Evolutionary conservation across 2,329 filamentous ascomycete species (phyloP), one percentile per base, ranked within the genome.

Genomic region (Neofusicoccum laricinum): DNA sequence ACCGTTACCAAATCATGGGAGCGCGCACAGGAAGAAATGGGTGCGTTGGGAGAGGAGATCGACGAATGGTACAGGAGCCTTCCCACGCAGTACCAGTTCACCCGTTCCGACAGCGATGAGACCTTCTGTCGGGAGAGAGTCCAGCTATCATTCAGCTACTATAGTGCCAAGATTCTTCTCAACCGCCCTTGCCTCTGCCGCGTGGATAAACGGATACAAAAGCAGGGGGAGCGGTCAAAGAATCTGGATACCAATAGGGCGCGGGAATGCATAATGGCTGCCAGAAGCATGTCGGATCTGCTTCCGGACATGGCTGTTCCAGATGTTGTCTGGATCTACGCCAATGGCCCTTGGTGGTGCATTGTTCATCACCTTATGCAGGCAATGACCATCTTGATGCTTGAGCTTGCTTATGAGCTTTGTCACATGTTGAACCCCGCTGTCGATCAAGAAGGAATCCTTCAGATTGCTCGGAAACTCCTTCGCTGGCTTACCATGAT

Each of bases 351-450:
- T 3, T 79, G 77, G 77, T 79, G 77, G 76, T 74, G 71, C 15
- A 67, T 76, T n/a, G 67, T 79, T 15, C 77, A 79, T 61, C 71
- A 74, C 51, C 68, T 80, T 12, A 76, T 78, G 70, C 78, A 79
- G 68, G 73, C 76, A 5, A 68, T 74, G 4, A 69, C 72, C 1
- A 66, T 79, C 30, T 68, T 79, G 12, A 69, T 79, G 64, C 70
- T 77, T 5, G 77, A 78, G 63, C 61, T 79, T 5, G 72, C 72
- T 10, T 72, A 73, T 55, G 67, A 71, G 15, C 53, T 67, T 4
- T 59, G 59, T 30, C 74, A 76, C 64, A 63, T 70, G 53, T 66
- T 69, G 4, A 46, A 68, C 2, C 69, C 73, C 30, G 64, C 64
- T 2, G 68, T 72, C 10, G 67, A 71, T 8, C 41, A 57, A 17